Evolutionary conservation across 148 eudicot genomes (phyloP), one percentile per base, ranked within the genome.

Genomic region (Cornus florida): DNA sequence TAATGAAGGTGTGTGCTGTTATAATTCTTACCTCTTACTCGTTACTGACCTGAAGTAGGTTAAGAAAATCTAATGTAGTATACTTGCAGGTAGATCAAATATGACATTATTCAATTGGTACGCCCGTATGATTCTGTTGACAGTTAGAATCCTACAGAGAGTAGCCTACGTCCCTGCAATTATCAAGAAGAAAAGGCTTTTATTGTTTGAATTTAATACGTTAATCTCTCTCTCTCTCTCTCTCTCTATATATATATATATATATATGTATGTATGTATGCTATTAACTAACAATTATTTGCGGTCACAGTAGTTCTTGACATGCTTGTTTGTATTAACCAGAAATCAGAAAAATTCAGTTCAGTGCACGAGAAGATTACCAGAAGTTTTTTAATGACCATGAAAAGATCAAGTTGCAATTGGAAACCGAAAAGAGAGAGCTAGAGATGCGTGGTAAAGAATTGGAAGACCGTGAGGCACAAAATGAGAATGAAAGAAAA

Each of bases 381-480:
- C 89, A 86, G 86, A 96, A 86, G 89, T 92, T 96, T 59, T 90
- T 89, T 57, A 89, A 87, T 79, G 99, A 93, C 73, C 99, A 96
- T 77, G 87, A 82, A 70, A 96, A 92, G 92, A 86, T 91, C 59
- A 96, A 96, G 87, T n/a, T 71, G 81, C 95, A 90, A 85, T 72
- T 96, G 71, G 97, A 96, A 83, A 82, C 83, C 64, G 87, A 92
- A 86, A 90, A 80, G 81, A 80, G 65, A 79, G 92, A 86, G 72
- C 97, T 93, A 33, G 99, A 92, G 75, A 31, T 85, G 62, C 92
- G 95, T 28, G 93, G 91, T 74, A 85, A 89, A 73, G 95, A 92
- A 76, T 85, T 96, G 88, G 93, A 90, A 87, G 82, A 89, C 81
- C 99, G 99, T 67, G 98, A 96, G 84, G 90, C 90, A 8, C 89